Evolutionary conservation across 2,329 filamentous ascomycete species (phyloP).

Genomic region (Talaromyces sp.): DNA sequence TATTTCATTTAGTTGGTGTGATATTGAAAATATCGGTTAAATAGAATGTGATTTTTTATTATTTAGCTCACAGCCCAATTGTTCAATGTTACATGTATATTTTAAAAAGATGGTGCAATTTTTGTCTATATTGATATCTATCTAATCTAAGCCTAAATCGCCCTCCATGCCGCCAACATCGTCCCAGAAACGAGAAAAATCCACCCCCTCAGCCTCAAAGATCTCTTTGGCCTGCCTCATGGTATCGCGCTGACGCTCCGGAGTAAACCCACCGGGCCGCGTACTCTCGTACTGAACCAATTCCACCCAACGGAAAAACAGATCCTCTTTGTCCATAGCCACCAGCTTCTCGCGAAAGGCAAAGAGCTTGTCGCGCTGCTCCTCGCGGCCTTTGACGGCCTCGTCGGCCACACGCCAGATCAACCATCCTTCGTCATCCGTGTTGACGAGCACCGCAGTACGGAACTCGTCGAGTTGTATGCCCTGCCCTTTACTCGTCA

Average conservation of each 20-base stretch:
- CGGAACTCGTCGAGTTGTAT: constrained; percentile 63
- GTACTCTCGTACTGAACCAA: constrained; percentile 83
- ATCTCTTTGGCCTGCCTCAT: constrained; percentile 70
- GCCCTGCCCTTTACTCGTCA: constrained; percentile 22
- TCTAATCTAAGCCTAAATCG: constrained; percentile 4
- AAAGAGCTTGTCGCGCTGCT: constrained; percentile 63
- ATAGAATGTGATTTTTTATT: background rate
- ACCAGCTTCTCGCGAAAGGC: constrained; percentile 73
- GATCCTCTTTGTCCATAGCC: constrained; percentile 73
- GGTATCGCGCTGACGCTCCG: constrained; percentile 66
- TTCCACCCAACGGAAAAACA: constrained; percentile 93
- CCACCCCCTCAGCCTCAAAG: constrained; percentile 69
- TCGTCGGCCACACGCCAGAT: constrained; percentile 61
- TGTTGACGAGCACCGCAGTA: constrained; percentile 65
- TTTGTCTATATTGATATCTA: background rate
- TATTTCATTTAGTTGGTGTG: background rate
- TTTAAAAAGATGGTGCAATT: background rate
- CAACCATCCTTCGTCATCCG: constrained; percentile 66
- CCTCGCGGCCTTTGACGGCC: constrained; percentile 36
- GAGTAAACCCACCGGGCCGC: constrained; percentile 71
- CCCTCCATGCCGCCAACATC: constrained; percentile 61
- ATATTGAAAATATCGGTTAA: background rate
- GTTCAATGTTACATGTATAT: too few species aligned
- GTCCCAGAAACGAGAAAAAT: constrained; percentile 77
- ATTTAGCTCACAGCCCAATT: too few species aligned